Evolutionary conservation across 352 stramenopile genomes (phyloP).

Genomic region (Globisporangium abappressorium): DNA sequence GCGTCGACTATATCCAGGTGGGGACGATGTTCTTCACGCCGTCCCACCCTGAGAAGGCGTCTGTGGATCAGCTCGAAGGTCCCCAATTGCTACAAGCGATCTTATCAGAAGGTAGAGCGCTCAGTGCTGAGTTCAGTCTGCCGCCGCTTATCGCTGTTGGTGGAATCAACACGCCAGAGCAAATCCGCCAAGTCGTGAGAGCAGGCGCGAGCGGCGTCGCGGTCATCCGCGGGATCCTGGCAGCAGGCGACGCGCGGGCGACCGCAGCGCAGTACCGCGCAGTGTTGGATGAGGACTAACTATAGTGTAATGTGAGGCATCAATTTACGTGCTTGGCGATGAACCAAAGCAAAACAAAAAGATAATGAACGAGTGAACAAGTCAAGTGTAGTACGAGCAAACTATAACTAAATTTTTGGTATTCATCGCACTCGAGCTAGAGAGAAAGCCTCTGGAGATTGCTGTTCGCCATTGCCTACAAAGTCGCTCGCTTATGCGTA

Average conservation of each 20-base stretch:
- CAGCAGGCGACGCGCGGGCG: constrained; percentile 18
- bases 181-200: constrained; percentile 25
- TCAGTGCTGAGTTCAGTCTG: neutral
- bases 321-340: neutral
- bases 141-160: constrained; percentile 38
- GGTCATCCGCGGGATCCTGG: constrained; percentile 42
- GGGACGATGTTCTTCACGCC: constrained; percentile 54
- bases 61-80: constrained; percentile 27
- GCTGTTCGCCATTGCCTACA: neutral
- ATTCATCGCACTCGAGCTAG: constrained; percentile 11
- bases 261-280: constrained; percentile 11
- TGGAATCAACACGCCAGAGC: constrained; percentile 31
- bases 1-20: constrained; percentile 48
- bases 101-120: neutral
- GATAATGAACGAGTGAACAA: neutral
- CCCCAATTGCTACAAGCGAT: constrained; percentile 31
- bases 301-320: neutral
- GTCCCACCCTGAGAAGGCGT: constrained; percentile 47
- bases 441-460: constrained; percentile 3
- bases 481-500: constrained; percentile 65
- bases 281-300: constrained; percentile 6
- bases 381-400: neutral
- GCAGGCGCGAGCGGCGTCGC: constrained; percentile 39
- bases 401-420: constrained; percentile 18
- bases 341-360: neutral